A percentile compares a stretch with the other conserved stretches of the same genome.
These are phyloP conservation scores for Wickerhamomyces silvicola DNA, from an alignment of 805 yeast species.

Conservation along the genomic window DNA sequence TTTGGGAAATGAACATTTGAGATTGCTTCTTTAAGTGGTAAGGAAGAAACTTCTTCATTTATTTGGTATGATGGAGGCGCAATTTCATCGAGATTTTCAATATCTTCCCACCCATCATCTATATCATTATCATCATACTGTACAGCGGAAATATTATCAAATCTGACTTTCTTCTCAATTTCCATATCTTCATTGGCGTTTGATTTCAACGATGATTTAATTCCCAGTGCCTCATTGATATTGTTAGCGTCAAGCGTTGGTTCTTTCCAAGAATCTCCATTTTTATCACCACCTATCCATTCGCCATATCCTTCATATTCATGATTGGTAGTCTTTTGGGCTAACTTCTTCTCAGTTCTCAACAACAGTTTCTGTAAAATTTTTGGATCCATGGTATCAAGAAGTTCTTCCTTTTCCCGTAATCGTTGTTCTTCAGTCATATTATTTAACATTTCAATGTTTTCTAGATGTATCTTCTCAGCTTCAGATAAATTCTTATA, in stretches of 20 bases:
- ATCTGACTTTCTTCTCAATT: slow-evolving; percentile 26
- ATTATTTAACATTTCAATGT: slow-evolving; percentile 48
- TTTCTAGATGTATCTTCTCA: slow-evolving; percentile 73
- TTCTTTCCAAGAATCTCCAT: slow-evolving; percentile 18
- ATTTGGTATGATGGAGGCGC: slow-evolving; percentile 45
- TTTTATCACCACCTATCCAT: slow-evolving; percentile 25
- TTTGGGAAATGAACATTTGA: slow-evolving; percentile 60
- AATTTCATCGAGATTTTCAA: slow-evolving; percentile 41
- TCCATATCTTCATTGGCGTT: slow-evolving; percentile 4
- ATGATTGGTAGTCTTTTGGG: slow-evolving; percentile 6
- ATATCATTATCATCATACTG: slow-evolving; percentile 16
- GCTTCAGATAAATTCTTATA: slow-evolving; percentile 44
- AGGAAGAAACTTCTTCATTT: slow-evolving; percentile 37
- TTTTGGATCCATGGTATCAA: slow-evolving; percentile 62
- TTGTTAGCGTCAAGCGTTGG: slow-evolving; percentile 12
- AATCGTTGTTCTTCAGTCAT: slow-evolving; percentile 65
- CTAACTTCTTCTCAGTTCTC: slow-evolving; percentile 44
- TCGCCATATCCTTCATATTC: slow-evolving; percentile 22
- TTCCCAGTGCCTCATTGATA: slow-evolving; percentile 17
- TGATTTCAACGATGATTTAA: slow-evolving; percentile 1
- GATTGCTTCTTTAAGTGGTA: slow-evolving; percentile 35
- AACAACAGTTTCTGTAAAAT: slow-evolving; percentile 52
- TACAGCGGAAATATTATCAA: slow-evolving; percentile 24
- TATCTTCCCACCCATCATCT: slow-evolving; percentile 43
- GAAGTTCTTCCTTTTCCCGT: slow-evolving; percentile 58